Percentiles rank a stretch among this genome's conserved stretches.
Conservation (phyloP, 441 rosid genomes). For the Euphorbia celastroides region DNA sequence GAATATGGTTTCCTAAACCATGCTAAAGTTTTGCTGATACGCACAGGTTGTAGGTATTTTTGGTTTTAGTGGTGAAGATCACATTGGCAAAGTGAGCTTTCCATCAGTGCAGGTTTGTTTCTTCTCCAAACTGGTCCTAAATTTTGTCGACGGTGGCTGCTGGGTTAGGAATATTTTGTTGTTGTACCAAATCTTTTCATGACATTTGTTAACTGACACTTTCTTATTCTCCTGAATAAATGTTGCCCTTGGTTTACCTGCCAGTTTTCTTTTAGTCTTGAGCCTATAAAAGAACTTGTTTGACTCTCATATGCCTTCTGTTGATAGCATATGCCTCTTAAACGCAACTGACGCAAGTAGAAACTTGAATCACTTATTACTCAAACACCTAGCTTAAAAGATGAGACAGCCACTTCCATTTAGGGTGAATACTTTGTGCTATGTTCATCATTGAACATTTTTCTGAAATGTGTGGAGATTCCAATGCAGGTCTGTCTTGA, state of each 20-base stretch:
- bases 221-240: not conserved
- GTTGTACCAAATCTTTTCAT: not conserved
- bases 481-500: not conserved
- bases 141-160: not conserved
- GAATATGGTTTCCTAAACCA: no score
- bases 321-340: not conserved
- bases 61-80: slow-evolving; percentile 93
- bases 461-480: not conserved
- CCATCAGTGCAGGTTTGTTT: slow-evolving; percentile 74
- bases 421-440: not conserved
- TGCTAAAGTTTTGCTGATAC: slow-evolving; percentile 12
- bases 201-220: not conserved
- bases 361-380: not conserved
- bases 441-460: not conserved
- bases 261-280: not conserved
- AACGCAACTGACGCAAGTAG: not conserved
- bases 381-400: not conserved
- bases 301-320: not conserved
- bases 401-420: not conserved
- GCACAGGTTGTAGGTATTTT: slow-evolving; percentile 75
- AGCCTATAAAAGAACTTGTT: not conserved
- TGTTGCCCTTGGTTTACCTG: not conserved
- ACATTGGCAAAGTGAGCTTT: slow-evolving; percentile 85
- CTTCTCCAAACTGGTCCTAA: slow-evolving; percentile 8
- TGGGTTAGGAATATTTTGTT: slow-evolving; percentile 6